These are phyloP conservation scores for Garcia nutans DNA, from an alignment of 345 rosid species.

Conservation along the genomic window DNA sequence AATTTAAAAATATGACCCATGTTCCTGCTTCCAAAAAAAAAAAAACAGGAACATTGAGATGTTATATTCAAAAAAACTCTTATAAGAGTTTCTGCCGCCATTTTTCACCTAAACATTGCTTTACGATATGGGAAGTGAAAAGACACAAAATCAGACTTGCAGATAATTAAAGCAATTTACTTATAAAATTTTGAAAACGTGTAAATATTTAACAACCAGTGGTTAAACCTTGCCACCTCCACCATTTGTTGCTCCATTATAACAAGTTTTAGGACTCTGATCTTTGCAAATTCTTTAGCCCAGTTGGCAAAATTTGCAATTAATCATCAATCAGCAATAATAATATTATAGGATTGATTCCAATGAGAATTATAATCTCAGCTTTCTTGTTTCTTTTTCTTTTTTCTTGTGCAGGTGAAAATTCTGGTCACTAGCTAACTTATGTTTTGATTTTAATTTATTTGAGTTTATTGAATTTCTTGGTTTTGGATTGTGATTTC, in stretches of 20 bases:
- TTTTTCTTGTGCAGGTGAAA: slow-evolving; percentile 50
- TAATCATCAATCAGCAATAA: neutral
- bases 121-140: slow-evolving; percentile 35
- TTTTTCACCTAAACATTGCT: slow-evolving; percentile 23
- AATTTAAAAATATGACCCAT: too few relatives aligned
- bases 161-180: neutral
- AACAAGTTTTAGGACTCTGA: neutral
- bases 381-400: slow-evolving; percentile 39
- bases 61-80: slow-evolving; percentile 39
- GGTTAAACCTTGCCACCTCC: slow-evolving; percentile 32
- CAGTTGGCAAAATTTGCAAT: slow-evolving; percentile 1
- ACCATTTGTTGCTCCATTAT: slow-evolving; percentile 8
- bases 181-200: neutral
- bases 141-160: slow-evolving; percentile 7
- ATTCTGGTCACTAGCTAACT: neutral
- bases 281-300: slow-evolving; percentile 2
- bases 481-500: slow-evolving; percentile 21
- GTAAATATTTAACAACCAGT: slow-evolving; percentile 51
- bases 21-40: too few relatives aligned
- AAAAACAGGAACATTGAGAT: slow-evolving; percentile 40
- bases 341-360: neutral
- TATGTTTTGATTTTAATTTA: neutral
- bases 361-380: slow-evolving; percentile 41
- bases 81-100: slow-evolving; percentile 26
- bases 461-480: slow-evolving; percentile 7